These are phyloP conservation scores for Colletotrichum lentis DNA, from an alignment of 2,329 filamentous ascomycete species.

Conservation along the genomic window DNA sequence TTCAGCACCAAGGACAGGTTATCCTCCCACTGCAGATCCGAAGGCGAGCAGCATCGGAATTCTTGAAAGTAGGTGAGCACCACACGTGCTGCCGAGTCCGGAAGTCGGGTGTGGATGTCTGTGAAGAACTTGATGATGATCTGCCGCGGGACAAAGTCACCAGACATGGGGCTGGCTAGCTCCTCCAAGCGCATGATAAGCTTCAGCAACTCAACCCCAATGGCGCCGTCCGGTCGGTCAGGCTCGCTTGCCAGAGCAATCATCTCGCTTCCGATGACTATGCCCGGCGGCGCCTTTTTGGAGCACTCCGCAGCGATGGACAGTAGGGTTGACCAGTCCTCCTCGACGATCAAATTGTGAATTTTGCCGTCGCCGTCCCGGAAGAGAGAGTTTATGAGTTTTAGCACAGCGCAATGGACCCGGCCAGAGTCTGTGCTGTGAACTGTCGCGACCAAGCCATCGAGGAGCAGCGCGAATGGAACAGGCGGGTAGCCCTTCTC, in stretches of 20 bases:
- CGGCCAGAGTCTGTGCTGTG: conserved; percentile 55
- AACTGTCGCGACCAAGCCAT: conserved; percentile 63
- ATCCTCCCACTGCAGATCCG: conserved; percentile 72
- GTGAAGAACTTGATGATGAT: conserved; percentile 73
- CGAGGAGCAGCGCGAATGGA: conserved; percentile 66
- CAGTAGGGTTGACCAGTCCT: conserved; percentile 71
- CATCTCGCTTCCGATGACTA: conserved; percentile 30
- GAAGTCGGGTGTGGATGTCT: conserved; percentile 67
- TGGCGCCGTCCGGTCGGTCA: conserved; percentile 48
- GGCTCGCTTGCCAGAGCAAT: conserved; percentile 43
- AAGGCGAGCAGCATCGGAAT: conserved; percentile 75
- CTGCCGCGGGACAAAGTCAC: conserved; percentile 69
- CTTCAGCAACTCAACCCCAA: conserved; percentile 54
- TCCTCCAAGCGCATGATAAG: conserved; percentile 61
- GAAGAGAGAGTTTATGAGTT: conserved; percentile 65
- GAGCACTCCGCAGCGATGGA: conserved; percentile 66
- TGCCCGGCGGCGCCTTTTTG: conserved; percentile 42
- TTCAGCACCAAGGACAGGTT: conserved; percentile 69
- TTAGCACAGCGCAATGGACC: conserved; percentile 58
- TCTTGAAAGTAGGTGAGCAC: conserved; percentile 74
- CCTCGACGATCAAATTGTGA: conserved; percentile 66
- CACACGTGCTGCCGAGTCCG: conserved; percentile 69
- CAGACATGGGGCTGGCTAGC: conserved; percentile 55
- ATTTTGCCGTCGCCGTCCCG: conserved; percentile 60
- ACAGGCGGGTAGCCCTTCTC: conserved; percentile 68